These are phyloP conservation scores for Artemisia argyi DNA, from an alignment of 129 eudicot species.

Conservation along the genomic window DNA sequence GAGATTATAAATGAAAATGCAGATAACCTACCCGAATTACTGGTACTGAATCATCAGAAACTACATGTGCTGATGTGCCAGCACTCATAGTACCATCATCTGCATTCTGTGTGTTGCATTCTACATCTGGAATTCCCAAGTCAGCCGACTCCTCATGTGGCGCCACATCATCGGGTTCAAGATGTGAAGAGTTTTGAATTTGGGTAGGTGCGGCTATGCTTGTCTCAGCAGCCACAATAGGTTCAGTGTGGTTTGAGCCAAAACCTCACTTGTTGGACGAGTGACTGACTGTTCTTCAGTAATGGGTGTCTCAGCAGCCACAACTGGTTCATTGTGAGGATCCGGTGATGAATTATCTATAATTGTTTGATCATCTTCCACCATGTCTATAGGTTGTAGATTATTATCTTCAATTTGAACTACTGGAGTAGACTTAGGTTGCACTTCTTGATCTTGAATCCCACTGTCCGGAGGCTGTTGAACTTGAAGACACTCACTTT, in stretches of 20 bases:
- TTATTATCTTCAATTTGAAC: conserved; percentile 2
- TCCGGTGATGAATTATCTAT: conserved; percentile 1
- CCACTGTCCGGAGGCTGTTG: conserved; percentile 9
- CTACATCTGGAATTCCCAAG: conserved; percentile 10
- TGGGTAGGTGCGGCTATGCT: background rate
- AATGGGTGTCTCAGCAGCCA: background rate
- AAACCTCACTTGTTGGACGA: background rate
- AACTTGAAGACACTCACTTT: conserved; percentile 19
- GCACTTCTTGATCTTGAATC: conserved; percentile 30
- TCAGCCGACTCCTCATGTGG: conserved; percentile 1
- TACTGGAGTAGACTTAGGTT: conserved; percentile 4
- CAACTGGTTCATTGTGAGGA: conserved; percentile 22
- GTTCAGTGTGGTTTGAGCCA: background rate
- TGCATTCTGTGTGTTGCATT: conserved; percentile 15
- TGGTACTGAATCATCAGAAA: conserved; percentile 17
- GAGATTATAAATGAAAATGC: background rate
- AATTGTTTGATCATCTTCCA: conserved; percentile 9
- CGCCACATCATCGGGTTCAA: conserved; percentile 12
- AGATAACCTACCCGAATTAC: conserved; percentile 19
- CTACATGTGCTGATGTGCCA: background rate
- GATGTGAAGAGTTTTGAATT: background rate
- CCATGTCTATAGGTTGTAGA: conserved; percentile 20
- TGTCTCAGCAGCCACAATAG: too few species aligned
- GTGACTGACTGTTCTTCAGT: conserved; percentile 25
- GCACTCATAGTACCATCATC: too few species aligned